Base-by-base conservation (phyloP, 2,329 filamentous ascomycete species). In the Sporothrix dimorphospora region DNA sequence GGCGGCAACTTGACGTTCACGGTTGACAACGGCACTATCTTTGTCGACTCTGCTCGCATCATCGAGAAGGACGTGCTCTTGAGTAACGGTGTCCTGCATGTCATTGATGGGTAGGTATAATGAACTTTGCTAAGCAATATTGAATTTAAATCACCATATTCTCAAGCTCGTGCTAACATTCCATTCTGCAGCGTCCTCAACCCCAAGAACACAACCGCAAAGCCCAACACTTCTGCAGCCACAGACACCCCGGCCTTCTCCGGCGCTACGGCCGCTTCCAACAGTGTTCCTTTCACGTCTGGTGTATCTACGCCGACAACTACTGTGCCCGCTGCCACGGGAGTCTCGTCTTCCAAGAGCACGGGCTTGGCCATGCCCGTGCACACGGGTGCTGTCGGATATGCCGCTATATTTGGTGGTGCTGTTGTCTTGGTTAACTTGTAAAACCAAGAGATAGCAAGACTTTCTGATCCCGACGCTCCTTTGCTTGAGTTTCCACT, bases 61-160 rank as follows among this genome's bases (percentile, higher is more conserved):
- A 27, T 67, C 27, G 42, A 67, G 45, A 51, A 34, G 45, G 63
- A 67, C 27, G 63, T 67, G 24, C 63, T 67, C 16, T 6, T 67
- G 7, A 67, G 45, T 45, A 67, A 67, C 63, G 63, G 63, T 27
- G 63, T 67, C 5, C 63, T 67, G 63, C 63, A 67, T 14, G 63
- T 67, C 45, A 67, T 67, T 67, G 63, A 67, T 27, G 45, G 24
- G 61, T 49, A 47, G 2, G 61, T 66, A 34, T 34, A 34, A 34
- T 34, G 3, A 3, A 34, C 6, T 34, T 34, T 6, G 30, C 30
- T 3, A 34, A 34, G 30, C 30, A 6, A 34, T 34, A 6, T 34
- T 6, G 30, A 34, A 34, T 34, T 34, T 3, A 3, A 34, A 3
- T 3, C 6, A 34, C 30, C 30, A 34, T 34, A 3, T 34, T 34